Evolutionary conservation across 2,329 filamentous ascomycete genomes (phyloP).

Genomic region (Exophiala xenobiotica): DNA sequence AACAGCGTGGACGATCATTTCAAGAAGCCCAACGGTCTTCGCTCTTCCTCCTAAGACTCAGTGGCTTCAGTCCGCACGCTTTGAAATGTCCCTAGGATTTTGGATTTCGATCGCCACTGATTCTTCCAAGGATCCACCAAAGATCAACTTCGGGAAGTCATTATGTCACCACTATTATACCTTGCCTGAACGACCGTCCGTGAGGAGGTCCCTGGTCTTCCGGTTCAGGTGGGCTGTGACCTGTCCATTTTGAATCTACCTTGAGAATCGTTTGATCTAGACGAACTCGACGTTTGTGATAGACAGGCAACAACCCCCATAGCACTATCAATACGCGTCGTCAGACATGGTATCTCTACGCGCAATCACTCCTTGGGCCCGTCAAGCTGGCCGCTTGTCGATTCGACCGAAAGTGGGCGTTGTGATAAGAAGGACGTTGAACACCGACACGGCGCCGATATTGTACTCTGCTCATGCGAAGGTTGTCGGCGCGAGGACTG

Average conservation of each 20-base stretch:
- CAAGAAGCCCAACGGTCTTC: no score
- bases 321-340: no score
- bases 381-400: neutral
- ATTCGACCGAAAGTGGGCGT: neutral
- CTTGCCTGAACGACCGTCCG: no score
- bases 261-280: neutral
- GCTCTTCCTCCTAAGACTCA: no score
- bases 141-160: neutral
- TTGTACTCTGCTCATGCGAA: constrained; percentile 42
- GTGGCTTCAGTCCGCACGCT: no score
- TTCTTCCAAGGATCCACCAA: neutral
- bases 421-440: neutral
- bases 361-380: neutral
- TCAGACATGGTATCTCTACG: no score
- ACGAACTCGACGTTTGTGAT: neutral
- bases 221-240: no score
- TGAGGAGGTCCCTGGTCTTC: no score
- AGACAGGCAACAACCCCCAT: neutral
- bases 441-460: constrained; percentile 41
- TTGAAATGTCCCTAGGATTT: no score
- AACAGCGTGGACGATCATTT: no score
- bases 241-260: no score
- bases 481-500: constrained; percentile 41
- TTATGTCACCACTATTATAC: neutral
- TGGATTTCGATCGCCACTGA: no score